Evolutionary conservation across 345 rosid species (phyloP).

Genomic region (Syzygium jambos): DNA sequence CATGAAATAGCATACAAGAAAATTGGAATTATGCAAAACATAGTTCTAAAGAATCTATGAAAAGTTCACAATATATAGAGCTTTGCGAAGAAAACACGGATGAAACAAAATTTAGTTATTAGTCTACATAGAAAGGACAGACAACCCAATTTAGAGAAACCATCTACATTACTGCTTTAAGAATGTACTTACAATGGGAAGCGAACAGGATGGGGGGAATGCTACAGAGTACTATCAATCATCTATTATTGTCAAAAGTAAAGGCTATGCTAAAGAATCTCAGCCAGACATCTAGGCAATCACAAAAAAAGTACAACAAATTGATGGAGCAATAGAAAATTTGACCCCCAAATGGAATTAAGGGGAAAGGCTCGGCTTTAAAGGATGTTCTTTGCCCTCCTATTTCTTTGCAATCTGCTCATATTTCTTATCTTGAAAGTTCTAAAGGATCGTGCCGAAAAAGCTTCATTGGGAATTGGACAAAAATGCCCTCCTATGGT

Average conservation of each 20-base stretch:
- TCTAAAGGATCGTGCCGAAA: too few species aligned
- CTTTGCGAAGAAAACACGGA: background rate
- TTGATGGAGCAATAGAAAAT: too few species aligned
- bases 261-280: background rate
- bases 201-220: background rate
- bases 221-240: background rate
- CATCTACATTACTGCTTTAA: background rate
- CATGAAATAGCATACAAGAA: background rate
- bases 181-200: background rate
- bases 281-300: background rate
- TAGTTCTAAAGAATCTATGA: background rate
- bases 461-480: too few species aligned
- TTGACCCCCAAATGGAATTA: too few species aligned
- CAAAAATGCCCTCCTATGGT: too few species aligned
- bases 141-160: background rate
- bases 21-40: background rate
- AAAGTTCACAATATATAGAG: background rate
- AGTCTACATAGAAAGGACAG: too few species aligned
- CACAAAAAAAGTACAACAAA: background rate
- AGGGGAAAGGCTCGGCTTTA: too few species aligned
- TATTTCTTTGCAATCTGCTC: too few species aligned
- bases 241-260: background rate
- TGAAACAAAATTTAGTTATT: background rate
- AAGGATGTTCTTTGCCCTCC: too few species aligned
- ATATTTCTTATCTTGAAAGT: too few species aligned